phyloP scores from a whole-genome alignment of 345 rosid genomes.

The Citrus unshiu region DNA sequence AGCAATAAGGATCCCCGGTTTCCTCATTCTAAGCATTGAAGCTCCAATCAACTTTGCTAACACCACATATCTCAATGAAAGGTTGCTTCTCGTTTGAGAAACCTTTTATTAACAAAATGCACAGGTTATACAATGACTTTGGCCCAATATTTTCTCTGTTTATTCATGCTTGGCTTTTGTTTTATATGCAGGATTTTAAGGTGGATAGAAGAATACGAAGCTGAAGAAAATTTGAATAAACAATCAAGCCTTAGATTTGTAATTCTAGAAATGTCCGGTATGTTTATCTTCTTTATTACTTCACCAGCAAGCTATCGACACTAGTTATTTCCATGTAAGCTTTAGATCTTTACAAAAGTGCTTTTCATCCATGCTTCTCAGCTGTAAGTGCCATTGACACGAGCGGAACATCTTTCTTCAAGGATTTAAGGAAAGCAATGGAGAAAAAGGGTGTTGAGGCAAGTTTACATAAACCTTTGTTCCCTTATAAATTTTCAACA shows the following conservation, averaged over 20 bases:
- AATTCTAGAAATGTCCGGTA: conserved; percentile 76
- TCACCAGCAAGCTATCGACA: neutral
- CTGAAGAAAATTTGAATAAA: conserved; percentile 45
- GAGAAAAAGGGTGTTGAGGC: conserved; percentile 59
- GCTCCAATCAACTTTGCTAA: conserved; percentile 89
- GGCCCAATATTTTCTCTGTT: neutral
- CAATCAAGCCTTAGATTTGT: conserved; percentile 52
- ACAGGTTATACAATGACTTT: neutral
- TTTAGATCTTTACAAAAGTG: neutral
- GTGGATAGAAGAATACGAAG: conserved; percentile 82
- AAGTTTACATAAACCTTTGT: conserved; percentile 12
- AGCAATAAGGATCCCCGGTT: conserved; percentile 62
- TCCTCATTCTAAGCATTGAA: conserved; percentile 76
- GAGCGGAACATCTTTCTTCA: conserved; percentile 65
- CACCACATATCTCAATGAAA: conserved; percentile 76
- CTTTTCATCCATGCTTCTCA: conserved; percentile 13
- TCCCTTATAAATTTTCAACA: neutral
- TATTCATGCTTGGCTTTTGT: neutral
- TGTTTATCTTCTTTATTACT: neutral
- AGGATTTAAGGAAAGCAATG: conserved; percentile 58
- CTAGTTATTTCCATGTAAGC: neutral
- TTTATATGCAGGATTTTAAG: conserved; percentile 50
- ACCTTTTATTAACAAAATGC: neutral
- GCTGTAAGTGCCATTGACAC: conserved; percentile 88
- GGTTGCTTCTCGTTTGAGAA: conserved; percentile 35